A percentile compares a stretch with the other conserved stretches of the same genome.
Evolutionary conservation across 805 yeast genomes (phyloP).

Genomic region (Barnettozyma siamensis): DNA sequence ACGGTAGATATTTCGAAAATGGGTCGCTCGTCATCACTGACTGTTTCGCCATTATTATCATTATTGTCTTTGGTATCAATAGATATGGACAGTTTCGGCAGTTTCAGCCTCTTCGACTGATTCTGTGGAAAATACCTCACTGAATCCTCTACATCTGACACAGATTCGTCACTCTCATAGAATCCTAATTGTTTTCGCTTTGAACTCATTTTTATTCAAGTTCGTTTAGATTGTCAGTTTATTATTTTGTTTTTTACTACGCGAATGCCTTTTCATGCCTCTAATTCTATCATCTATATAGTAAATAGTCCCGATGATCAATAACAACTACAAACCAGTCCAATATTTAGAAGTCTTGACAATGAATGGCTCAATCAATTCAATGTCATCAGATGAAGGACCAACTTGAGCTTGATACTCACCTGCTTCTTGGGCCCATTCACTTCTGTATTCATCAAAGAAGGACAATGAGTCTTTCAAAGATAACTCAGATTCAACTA

Average conservation of each 20-base stretch:
- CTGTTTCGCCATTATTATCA: background rate
- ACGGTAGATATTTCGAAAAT: background rate
- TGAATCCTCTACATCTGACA: background rate
- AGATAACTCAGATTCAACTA: slow-evolving; percentile 31
- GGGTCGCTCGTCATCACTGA: slow-evolving; percentile 7
- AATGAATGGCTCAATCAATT: slow-evolving; percentile 19
- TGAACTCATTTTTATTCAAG: slow-evolving; percentile 2
- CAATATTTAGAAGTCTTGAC: slow-evolving; percentile 17
- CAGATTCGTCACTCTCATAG: slow-evolving; percentile 11
- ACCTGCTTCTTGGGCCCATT: slow-evolving; percentile 50
- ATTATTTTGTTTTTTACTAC: no score
- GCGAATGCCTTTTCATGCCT: no score
- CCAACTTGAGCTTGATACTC: slow-evolving; percentile 45
- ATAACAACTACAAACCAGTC: slow-evolving; percentile 1
- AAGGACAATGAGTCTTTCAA: slow-evolving; percentile 45
- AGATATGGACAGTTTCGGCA: slow-evolving; percentile 7
- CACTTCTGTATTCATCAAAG: slow-evolving; percentile 41
- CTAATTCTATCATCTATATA: no score
- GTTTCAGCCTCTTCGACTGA: slow-evolving; percentile 10
- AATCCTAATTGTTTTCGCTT: slow-evolving; percentile 19
- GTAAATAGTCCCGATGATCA: no score
- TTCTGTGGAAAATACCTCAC: background rate
- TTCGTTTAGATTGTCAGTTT: no score
- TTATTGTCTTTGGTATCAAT: background rate
- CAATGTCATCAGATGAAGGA: slow-evolving; percentile 27